These are phyloP conservation scores for Austroboletus eburneus DNA, from an alignment of 768 basidiomycete species.

Conservation along the genomic window DNA sequence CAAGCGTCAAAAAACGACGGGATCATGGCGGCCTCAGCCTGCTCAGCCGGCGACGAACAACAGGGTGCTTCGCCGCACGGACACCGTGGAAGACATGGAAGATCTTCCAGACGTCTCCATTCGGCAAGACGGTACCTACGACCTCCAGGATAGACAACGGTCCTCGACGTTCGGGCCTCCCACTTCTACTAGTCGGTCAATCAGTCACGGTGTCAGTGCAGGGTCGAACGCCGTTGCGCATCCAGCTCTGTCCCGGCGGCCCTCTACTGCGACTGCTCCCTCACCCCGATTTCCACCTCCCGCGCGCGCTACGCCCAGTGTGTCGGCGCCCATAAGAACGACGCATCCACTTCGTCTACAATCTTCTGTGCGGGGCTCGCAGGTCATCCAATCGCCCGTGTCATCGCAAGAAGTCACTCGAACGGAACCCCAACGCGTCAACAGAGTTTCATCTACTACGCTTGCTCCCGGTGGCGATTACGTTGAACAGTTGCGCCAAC, in stretches of 20 bases:
- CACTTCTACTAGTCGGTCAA: slow-evolving; percentile 8
- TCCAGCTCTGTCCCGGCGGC: slow-evolving; percentile 8
- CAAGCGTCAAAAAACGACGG: slow-evolving; percentile 54
- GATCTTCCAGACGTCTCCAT: slow-evolving; percentile 62
- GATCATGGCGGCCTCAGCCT: slow-evolving; percentile 42
- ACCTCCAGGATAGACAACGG: slow-evolving; percentile 28
- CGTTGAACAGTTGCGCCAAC: slow-evolving; percentile 25
- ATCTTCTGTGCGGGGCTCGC: slow-evolving; percentile 12
- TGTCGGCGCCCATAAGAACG: slow-evolving; percentile 7
- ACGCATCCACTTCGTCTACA: slow-evolving; percentile 11
- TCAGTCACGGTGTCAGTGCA: slow-evolving; percentile 7
- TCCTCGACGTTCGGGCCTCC: slow-evolving; percentile 11
- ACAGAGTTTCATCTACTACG: slow-evolving; percentile 4
- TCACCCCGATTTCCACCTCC: slow-evolving; percentile 10
- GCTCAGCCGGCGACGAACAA: no score
- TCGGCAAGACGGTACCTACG: slow-evolving; percentile 56
- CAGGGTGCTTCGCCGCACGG: slow-evolving; percentile 18
- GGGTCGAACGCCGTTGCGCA: slow-evolving; percentile 8
- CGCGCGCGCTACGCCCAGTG: slow-evolving; percentile 10
- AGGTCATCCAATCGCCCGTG: slow-evolving; percentile 8
- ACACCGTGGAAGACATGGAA: slow-evolving; percentile 40
- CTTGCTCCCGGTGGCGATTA: not conserved
- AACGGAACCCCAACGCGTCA: slow-evolving; percentile 10
- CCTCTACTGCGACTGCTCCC: slow-evolving; percentile 6
- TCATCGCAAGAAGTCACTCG: slow-evolving; percentile 20